A percentile compares a stretch with the other conserved stretches of the same genome.
Conservation (phyloP, 1,139 yeast species). For the Saccharomyces hybrid region DNA sequence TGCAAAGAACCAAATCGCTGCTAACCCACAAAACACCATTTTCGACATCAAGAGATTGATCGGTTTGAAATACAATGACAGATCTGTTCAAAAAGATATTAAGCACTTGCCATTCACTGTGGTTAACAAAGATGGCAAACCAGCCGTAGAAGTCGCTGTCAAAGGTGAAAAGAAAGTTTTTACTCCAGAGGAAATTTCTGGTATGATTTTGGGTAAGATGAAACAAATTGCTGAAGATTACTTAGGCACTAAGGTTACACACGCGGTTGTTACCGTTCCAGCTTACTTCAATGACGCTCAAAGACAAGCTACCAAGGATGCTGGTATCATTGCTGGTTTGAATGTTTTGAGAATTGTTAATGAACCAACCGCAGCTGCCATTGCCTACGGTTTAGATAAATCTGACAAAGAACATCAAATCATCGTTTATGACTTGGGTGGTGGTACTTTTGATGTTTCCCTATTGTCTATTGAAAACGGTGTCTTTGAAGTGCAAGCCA, state of each 20-base stretch:
- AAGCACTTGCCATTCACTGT: constrained; percentile 75
- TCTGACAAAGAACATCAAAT: constrained; percentile 71
- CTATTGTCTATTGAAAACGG: constrained; percentile 84
- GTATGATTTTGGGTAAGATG: constrained; percentile 89
- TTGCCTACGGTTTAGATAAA: constrained; percentile 90
- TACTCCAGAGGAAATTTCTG: constrained; percentile 86
- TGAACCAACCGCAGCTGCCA: constrained; percentile 96
- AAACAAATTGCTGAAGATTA: constrained; percentile 89
- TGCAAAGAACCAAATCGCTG: constrained; percentile 86
- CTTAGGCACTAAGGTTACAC: constrained; percentile 80
- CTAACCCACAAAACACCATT: constrained; percentile 70
- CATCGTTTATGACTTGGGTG: constrained; percentile 91
- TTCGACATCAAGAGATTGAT: constrained; percentile 83
- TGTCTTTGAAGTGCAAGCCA: constrained; percentile 89
- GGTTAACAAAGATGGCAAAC: constrained; percentile 65
- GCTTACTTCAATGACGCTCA: constrained; percentile 96
- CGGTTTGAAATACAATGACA: constrained; percentile 70
- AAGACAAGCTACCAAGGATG: constrained; percentile 94
- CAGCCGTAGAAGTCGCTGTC: constrained; percentile 65
- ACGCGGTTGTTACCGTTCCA: constrained; percentile 94
- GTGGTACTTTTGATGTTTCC: constrained; percentile 93
- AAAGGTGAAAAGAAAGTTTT: constrained; percentile 62
- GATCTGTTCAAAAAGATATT: constrained; percentile 70
- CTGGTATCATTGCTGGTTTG: constrained; percentile 90
- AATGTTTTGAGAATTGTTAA: constrained; percentile 87